Conservation (phyloP, 805 yeast genomes). For the Danielia oregonensis region DNA sequence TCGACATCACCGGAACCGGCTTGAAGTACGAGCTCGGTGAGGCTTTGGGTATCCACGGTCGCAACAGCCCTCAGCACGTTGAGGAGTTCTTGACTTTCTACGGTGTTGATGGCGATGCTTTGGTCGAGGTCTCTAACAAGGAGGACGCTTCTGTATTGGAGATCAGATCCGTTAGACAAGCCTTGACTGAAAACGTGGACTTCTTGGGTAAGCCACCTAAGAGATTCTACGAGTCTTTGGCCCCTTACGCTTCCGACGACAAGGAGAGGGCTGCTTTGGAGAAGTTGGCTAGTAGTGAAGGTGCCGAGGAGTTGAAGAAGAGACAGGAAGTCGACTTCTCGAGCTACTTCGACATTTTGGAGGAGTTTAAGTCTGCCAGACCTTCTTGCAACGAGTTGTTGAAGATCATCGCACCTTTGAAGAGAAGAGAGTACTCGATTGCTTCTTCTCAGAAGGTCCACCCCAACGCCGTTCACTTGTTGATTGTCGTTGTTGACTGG, state of each 20-base stretch:
- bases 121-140: conserved; percentile 68
- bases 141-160: conserved; percentile 59
- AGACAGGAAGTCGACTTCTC: conserved; percentile 81
- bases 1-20: conserved; percentile 87
- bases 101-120: conserved; percentile 63
- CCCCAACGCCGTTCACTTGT: conserved; percentile 84
- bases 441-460: conserved; percentile 94
- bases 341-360: conserved; percentile 77
- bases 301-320: conserved; percentile 79
- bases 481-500: conserved; percentile 97
- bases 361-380: conserved; percentile 75
- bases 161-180: conserved; percentile 78
- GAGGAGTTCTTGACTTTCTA: conserved; percentile 65
- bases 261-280: conserved; percentile 60
- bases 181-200: conserved; percentile 76
- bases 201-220: conserved; percentile 94
- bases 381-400: conserved; percentile 71
- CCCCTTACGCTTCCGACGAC: conserved; percentile 67
- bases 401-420: conserved; percentile 74
- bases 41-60: conserved; percentile 93
- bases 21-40: conserved; percentile 92
- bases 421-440: conserved; percentile 96
- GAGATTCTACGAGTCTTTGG: conserved; percentile 82
- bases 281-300: conserved; percentile 68
- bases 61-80: conserved; percentile 67